Base-by-base conservation (phyloP, 371 early-diverging fungal genomes). In the Actinomortierella wolfii region DNA sequence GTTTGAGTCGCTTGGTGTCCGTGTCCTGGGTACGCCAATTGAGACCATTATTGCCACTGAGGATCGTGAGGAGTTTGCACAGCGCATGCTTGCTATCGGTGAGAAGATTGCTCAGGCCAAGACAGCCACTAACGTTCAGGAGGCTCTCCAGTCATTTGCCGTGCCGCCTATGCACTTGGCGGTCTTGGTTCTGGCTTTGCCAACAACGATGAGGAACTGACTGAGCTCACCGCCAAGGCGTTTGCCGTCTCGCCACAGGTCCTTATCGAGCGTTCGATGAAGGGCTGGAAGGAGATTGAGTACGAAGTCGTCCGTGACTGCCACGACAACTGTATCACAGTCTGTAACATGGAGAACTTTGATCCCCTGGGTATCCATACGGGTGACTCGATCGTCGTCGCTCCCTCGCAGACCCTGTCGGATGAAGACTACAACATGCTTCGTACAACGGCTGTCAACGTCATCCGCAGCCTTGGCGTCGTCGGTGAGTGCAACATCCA, bases 311-410 rank as follows among this genome's bases (percentile, higher is more conserved):
- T 97, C 9, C 89, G 97, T 50, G 97, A 97, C 78, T 84, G 86
- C 60, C 79, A 80, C 21, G 92, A 96, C 81, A 97, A 97, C 81
- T 95, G 96, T 80, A 94, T 97, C 60, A 95, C 96, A 17, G 96
- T 97, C 56, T 97, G 96, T 83, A 96, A 97, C 82, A 97, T 97
- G 97, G 97, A 97, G 81, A 97, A 97, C 86, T 96, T 97, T 81
- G 97, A 97, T 78, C 97, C 97, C 24, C 84, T 97, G 28, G 97
- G 97, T 64, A 94, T 96, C 67, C 97, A 97, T 70, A 97, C 97
- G 17, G 97, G 97, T 61, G 97, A 97, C 74, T 93, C 94, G n/a
- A 96, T 96, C 51, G 97, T 97, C 21, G 93, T 97, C 54, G 96
- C 96, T 25, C 97, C 97, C 4, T 91, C 92, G 39, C 96, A 95